These are phyloP conservation scores for Aspergillus candidus DNA, from an alignment of 2,329 filamentous ascomycete genomes.

Conservation along the genomic window DNA sequence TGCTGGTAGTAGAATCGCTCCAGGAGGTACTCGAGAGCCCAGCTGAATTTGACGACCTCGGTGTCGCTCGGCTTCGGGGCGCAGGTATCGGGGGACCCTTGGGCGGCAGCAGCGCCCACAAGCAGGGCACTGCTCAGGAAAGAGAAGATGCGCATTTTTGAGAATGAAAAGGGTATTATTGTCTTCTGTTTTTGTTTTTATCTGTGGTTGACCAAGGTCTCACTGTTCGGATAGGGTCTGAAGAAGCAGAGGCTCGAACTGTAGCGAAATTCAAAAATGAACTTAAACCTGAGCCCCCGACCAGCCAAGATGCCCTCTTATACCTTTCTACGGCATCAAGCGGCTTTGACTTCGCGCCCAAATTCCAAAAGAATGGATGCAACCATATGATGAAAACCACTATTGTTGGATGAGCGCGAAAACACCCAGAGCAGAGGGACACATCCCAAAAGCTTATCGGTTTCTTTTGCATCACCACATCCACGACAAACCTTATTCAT, in stretches of 20 bases:
- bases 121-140: slow-evolving; percentile 15
- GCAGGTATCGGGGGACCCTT: slow-evolving; percentile 15
- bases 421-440: background rate
- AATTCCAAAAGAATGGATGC: slow-evolving; percentile 3
- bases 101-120: slow-evolving; percentile 15
- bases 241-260: too few species aligned
- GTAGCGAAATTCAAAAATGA: too few species aligned
- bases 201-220: too few species aligned
- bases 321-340: slow-evolving; percentile 2
- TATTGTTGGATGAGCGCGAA: background rate
- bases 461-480: slow-evolving; percentile 15
- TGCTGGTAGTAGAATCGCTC: slow-evolving; percentile 19
- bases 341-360: background rate
- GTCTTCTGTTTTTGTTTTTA: too few species aligned
- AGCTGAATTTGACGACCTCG: slow-evolving; percentile 19
- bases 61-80: slow-evolving; percentile 16
- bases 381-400: slow-evolving; percentile 18
- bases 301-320: slow-evolving; percentile 6
- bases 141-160: slow-evolving; percentile 17
- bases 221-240: too few species aligned
- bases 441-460: background rate
- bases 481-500: background rate
- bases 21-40: slow-evolving; percentile 19
- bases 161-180: too few species aligned
- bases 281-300: too few species aligned